Evolutionary conservation across 768 basidiomycete genomes (phyloP).

Genomic region (Tubosaeta sp.): DNA sequence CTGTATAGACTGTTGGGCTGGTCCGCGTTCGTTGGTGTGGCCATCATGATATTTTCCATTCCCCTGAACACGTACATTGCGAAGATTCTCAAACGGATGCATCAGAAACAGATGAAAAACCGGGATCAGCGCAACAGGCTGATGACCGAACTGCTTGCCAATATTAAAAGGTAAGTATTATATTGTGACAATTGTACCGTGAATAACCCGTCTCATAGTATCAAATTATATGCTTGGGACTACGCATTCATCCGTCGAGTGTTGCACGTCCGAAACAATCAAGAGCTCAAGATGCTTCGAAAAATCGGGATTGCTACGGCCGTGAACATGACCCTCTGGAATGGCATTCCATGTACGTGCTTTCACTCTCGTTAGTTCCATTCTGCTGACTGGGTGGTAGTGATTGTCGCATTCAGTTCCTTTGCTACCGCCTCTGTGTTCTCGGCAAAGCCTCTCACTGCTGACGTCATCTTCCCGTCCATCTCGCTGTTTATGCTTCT

Average conservation of each 20-base stretch:
- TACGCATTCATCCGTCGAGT: constrained; percentile 80
- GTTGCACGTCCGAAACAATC: constrained; percentile 73
- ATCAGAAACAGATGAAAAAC: constrained; percentile 91
- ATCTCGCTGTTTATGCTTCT: constrained; percentile 87
- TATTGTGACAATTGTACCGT: neutral
- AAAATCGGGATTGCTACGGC: constrained; percentile 79
- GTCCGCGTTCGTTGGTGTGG: no score
- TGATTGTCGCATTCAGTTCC: constrained; percentile 79
- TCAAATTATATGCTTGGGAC: constrained; percentile 95
- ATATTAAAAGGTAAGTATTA: constrained; percentile 68
- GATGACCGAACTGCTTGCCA: constrained; percentile 92
- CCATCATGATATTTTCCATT: constrained; percentile 68
- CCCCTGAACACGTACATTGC: constrained; percentile 76
- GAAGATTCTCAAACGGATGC: constrained; percentile 64
- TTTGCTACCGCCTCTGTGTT: constrained; percentile 68
- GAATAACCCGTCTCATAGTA: constrained; percentile 40
- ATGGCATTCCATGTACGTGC: constrained; percentile 53
- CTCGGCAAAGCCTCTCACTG: constrained; percentile 68
- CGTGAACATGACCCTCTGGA: constrained; percentile 60
- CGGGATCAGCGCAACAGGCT: constrained; percentile 77
- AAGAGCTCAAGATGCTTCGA: constrained; percentile 75
- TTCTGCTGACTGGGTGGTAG: constrained; percentile 20
- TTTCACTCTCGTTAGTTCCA: neutral
- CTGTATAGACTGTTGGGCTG: no score
- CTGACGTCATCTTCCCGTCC: constrained; percentile 93